A percentile compares a stretch with the other conserved stretches of the same genome.
Evolutionary conservation across 805 yeast species (phyloP).

Genomic region (Monosporozyma siamensis): DNA sequence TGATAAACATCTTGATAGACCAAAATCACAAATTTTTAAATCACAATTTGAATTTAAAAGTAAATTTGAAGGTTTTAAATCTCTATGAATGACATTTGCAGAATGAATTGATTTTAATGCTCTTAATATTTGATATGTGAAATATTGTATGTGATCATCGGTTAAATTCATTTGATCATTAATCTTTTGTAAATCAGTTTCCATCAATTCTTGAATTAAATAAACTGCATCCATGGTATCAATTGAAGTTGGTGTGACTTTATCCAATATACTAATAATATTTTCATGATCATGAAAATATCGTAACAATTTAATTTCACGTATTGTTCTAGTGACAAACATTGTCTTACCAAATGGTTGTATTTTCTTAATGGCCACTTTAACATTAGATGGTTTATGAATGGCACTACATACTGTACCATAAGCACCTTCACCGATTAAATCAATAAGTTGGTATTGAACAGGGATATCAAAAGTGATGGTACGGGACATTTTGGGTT

Average conservation of each 20-base stretch:
- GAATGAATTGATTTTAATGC: slow-evolving; percentile 65
- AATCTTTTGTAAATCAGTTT: slow-evolving; percentile 58
- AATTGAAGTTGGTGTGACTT: slow-evolving; percentile 51
- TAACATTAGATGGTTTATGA: slow-evolving; percentile 49
- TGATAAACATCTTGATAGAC: slow-evolving; percentile 51
- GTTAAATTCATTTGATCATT: slow-evolving; percentile 36
- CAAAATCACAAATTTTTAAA: slow-evolving; percentile 71
- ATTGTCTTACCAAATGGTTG: slow-evolving; percentile 59
- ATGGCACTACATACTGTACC: slow-evolving; percentile 68
- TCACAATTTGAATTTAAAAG: slow-evolving; percentile 63
- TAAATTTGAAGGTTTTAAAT: slow-evolving; percentile 66
- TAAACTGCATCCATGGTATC: slow-evolving; percentile 64
- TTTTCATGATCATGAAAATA: slow-evolving; percentile 64
- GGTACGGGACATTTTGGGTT: slow-evolving; percentile 32
- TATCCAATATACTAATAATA: slow-evolving; percentile 55
- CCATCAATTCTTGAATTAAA: slow-evolving; percentile 70
- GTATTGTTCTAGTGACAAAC: slow-evolving; percentile 57
- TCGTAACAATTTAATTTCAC: slow-evolving; percentile 59
- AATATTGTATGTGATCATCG: slow-evolving; percentile 62
- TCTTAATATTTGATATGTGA: slow-evolving; percentile 58
- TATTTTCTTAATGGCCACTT: slow-evolving; percentile 71
- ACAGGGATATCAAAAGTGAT: slow-evolving; percentile 55
- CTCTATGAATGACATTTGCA: slow-evolving; percentile 67
- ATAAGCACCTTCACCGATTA: slow-evolving; percentile 76
- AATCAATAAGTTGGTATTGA: slow-evolving; percentile 48